Base-by-base conservation (phyloP, 805 yeast species). In the Saccharomyces paradoxus region DNA sequence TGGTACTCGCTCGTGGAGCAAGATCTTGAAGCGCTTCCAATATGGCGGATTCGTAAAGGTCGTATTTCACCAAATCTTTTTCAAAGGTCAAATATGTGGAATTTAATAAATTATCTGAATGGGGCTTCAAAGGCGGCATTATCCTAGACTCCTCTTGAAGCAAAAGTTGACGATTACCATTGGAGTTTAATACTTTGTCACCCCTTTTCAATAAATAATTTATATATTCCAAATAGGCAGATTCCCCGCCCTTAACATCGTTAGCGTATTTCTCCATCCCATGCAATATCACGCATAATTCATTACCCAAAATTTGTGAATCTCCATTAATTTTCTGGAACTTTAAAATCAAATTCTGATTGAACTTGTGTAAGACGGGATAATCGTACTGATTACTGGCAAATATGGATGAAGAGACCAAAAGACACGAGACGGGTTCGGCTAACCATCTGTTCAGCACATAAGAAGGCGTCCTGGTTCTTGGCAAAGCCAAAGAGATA, bases 401-500 rank as follows among this genome's bases (percentile, higher is more conserved):
- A 60, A 85, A 85, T 3, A 80, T 72, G 2, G 82, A 73, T 2
- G 81, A 76, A 0, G 87, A 79, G 3, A 85, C 62, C 47, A 84
- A 65, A 21, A 84, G 70, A 64, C 81, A 78, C 5, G 80, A 74
- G 1, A 86, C 78, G 0, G 89, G 89, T 66, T 86, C 91, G 27
- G 84, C 73, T 53, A 81, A 67, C 91, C 91, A 86, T 53, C 89
- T 70, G 26, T 79, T 74, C 2, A 81, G 61, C 2, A 83, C 81
- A 53, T 65, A 64, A 3, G 71, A 70, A 1, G 86, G 84, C 0
- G 80, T 77, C 51, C 74, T 74, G 41, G 75, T 74, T 54, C 82
- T 82, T 31, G 96, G 91, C 24, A 90, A 77, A 41, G 85, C 94
- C 37, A 87, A 72, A 4, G 89, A 87, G 53, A 89, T 82, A n/a